Conservation (phyloP, 495 filamentous ascomycete genomes). For the Penicillium coffeae region DNA sequence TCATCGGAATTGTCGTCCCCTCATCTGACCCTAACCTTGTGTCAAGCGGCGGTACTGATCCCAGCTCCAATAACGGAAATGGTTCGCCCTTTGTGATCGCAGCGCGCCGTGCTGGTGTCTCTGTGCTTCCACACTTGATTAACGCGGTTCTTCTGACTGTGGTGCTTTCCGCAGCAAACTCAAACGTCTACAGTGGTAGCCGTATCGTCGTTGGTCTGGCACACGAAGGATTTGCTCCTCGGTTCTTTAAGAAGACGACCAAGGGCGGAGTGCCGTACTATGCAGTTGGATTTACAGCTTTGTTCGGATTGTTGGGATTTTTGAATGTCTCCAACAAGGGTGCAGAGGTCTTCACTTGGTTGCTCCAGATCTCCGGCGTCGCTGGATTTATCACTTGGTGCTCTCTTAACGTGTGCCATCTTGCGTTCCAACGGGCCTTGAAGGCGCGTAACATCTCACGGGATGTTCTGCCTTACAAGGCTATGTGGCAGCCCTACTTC, state of each 20-base stretch:
- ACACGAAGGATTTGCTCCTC: slow-evolving; percentile 57
- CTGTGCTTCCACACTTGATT: slow-evolving; percentile 66
- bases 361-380: slow-evolving; percentile 59
- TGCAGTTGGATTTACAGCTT: slow-evolving; percentile 46
- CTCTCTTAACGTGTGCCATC: slow-evolving; percentile 55
- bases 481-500: slow-evolving; percentile 55
- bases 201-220: slow-evolving; percentile 63
- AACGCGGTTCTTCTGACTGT: slow-evolving; percentile 74
- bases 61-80: slow-evolving; percentile 37
- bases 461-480: slow-evolving; percentile 55
- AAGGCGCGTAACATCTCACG: slow-evolving; percentile 53
- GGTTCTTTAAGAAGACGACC: slow-evolving; percentile 47
- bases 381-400: slow-evolving; percentile 68
- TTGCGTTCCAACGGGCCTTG: slow-evolving; percentile 59
- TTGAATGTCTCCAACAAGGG: slow-evolving; percentile 46
- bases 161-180: slow-evolving; percentile 71
- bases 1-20: slow-evolving; percentile 67
- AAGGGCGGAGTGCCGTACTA: slow-evolving; percentile 52
- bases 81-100: slow-evolving; percentile 65
- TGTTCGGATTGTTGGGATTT: slow-evolving; percentile 51
- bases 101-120: slow-evolving; percentile 59
- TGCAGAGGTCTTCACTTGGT: slow-evolving; percentile 54
- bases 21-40: slow-evolving; percentile 38
- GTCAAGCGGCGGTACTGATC: slow-evolving; percentile 44
- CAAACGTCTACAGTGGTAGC: slow-evolving; percentile 73